Base-by-base conservation (phyloP, 1,139 yeast genomes). In the Zhuliangozyma parablackwelliae region DNA sequence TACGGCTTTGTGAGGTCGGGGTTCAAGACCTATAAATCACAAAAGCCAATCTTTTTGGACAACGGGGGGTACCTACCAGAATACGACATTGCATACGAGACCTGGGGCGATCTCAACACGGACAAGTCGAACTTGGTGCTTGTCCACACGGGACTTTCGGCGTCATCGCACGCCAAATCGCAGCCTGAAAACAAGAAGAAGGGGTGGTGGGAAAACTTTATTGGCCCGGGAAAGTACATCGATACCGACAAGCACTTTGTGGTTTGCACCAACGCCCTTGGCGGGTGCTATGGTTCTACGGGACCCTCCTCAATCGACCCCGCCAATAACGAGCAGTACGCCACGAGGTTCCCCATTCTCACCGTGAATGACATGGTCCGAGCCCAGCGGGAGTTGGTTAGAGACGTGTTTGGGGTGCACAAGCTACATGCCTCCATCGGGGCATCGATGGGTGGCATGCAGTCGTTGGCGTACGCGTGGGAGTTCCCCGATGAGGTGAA, bases 361-460 rank as follows among this genome's bases (percentile, higher is more conserved):
- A 82, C 96, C 0, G 76, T 90, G 21, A 84, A 83, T 50, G 97
- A 89, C 55, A 89, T 89, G 95, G 86, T 86, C 1, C 67, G 96
- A 35, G 96, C 95, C 0, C 97, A 89, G 63, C 72, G 87, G 45
- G 70, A 84, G 37, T 63, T 89, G 31, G 66, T 89, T 13, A 63
- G 61, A 25, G 74, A 80, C 32, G 78, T 75, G 28, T 77, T 88
- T 44, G 80, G 80, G 0, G 84, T 84, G 23, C 39, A 53, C 2
- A 81, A 77, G 54, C 62, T 89, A 23, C 78, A 79, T 56, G 96
- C 96, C 1, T 77, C 89, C 1, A 79, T 90, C 4, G 97, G 97
- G 6, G 84, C 96, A 1, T 87, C 96, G 0, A 87, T 89, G 95
- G 97, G 97, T 24, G 97, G 97, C 13, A 88, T 89, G 96, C 97